Percentiles rank a stretch among this genome's conserved stretches.
These are phyloP conservation scores for Penicillium manginii DNA, from an alignment of 495 filamentous ascomycete species.

Conservation along the genomic window DNA sequence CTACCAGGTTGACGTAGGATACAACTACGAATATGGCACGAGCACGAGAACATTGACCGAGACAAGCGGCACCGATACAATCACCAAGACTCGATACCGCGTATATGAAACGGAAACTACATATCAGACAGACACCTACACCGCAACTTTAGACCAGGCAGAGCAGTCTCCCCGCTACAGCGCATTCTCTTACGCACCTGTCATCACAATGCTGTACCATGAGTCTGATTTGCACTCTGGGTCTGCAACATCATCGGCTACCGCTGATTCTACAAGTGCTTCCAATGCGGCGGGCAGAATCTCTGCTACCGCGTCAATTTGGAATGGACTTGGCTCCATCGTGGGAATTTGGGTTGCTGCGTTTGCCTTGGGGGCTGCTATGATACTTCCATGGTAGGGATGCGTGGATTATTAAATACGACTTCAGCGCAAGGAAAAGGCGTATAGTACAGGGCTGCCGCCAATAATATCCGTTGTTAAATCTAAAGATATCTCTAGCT, in stretches of 20 bases:
- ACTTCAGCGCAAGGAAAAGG: too few relatives aligned
- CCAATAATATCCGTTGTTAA: too few relatives aligned
- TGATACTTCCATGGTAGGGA: conserved; percentile 5
- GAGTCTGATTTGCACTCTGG: conserved; percentile 10
- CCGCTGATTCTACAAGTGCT: not conserved
- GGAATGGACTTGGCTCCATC: conserved; percentile 8
- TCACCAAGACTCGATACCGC: not conserved
- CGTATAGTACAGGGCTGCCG: too few relatives aligned
- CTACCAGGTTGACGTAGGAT: not conserved
- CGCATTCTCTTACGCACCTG: conserved; percentile 10
- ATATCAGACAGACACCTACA: not conserved
- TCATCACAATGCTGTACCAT: conserved; percentile 14
- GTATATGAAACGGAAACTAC: not conserved
- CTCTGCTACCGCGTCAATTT: not conserved
- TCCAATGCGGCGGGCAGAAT: conserved; percentile 16
- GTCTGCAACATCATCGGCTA: not conserved
- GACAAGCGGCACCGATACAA: not conserved
- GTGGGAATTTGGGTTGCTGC: conserved; percentile 12
- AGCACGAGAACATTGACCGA: not conserved
- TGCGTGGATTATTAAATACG: too few relatives aligned
- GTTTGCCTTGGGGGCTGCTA: conserved; percentile 16
- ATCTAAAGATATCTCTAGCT: too few relatives aligned
- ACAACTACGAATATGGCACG: not conserved
- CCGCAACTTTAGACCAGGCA: not conserved
- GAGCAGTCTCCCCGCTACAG: not conserved